Evolutionary conservation across 257 asterid genomes (phyloP).

Genomic region (Voacanga thouarsii): DNA sequence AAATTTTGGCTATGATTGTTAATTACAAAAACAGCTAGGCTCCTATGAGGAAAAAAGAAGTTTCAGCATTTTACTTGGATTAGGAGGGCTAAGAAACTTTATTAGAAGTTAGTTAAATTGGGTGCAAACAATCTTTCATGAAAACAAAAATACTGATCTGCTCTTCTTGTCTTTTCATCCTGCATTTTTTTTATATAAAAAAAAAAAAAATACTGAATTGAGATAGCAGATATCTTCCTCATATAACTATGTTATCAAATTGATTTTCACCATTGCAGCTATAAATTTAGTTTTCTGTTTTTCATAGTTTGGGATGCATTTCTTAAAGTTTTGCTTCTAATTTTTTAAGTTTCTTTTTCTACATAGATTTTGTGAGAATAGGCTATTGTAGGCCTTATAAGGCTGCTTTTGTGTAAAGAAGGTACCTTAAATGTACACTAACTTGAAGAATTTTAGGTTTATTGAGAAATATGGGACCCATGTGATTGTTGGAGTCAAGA

Average conservation of each 20-base stretch:
- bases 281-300: not conserved
- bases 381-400: not conserved
- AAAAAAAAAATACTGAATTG: not conserved
- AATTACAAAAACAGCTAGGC: not conserved
- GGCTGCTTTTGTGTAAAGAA: not conserved
- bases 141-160: not conserved
- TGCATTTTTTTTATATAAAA: not conserved
- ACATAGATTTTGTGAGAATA: not conserved
- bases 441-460: constrained; percentile 38
- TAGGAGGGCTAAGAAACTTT: not conserved
- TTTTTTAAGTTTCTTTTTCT: not conserved
- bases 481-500: constrained; percentile 76
- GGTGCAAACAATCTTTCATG: not conserved
- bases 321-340: not conserved
- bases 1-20: not conserved
- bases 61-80: not conserved
- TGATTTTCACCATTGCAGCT: not conserved
- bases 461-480: constrained; percentile 79
- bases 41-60: not conserved
- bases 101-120: not conserved
- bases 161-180: not conserved
- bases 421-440: not conserved
- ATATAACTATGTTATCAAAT: not conserved
- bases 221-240: not conserved
- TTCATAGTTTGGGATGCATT: not conserved